Evolutionary conservation across 805 yeast genomes (phyloP), one percentile per base, ranked within the genome.

Genomic region (Danielia oregonensis): DNA sequence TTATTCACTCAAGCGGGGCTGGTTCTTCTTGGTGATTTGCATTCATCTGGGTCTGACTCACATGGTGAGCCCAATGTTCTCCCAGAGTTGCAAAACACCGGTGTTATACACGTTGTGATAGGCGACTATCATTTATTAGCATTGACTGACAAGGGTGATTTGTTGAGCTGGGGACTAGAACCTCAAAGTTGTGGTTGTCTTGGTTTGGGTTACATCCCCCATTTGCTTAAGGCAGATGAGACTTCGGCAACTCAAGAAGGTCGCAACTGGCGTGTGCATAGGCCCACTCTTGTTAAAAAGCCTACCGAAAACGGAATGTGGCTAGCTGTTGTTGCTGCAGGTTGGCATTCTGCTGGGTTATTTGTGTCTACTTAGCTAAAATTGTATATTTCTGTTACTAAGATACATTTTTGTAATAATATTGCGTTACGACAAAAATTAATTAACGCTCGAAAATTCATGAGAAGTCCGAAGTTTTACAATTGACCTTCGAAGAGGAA

Each of bases 321-420:
- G 51, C 55, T 82, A 14, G 78, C 79, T 0, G 70, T 82, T 22
- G 72, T 84, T 2, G 86, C 89, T 5, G 80, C 79, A 11, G 94
- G 93, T 2, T 84, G 91, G 91, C 93, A 84, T 38, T 74, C 86
- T 5, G 78, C 80, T 28, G 88, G 87, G 1, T 61, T 84, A 12
- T 54, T 40, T 33, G 47, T 53, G 8, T 24, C 42, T n/a, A 19
- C 22, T 19, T 19, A 25, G 18, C 4, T 19, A 24, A 21, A 21
- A 21, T 21, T 7, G 7, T 21, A 21, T 8, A 21, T 21, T 10
- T 21, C 7, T 21, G 23, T 21, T 21, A 10, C 23, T n/a, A n/a
- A n/a, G n/a, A n/a, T n/a, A n/a, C n/a, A n/a, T n/a, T n/a, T n/a
- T n/a, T n/a, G n/a, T n/a, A n/a, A n/a, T n/a, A n/a, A n/a, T n/a